Evolutionary conservation across 1,284 basidiomycete species (phyloP).

Genomic region (Mycosarcoma mackinlayi): DNA sequence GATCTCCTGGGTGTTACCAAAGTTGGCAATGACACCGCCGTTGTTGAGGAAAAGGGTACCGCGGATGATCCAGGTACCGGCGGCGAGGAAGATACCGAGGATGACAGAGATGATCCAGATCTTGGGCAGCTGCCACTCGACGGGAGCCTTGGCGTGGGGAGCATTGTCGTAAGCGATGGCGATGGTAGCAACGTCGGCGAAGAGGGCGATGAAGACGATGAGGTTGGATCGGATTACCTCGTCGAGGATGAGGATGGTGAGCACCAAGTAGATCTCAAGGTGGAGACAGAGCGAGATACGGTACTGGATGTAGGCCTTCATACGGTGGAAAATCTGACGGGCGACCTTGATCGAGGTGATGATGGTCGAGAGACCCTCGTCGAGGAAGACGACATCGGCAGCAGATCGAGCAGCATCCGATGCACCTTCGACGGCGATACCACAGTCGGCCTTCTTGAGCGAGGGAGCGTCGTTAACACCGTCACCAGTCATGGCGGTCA

Average conservation of each 20-base stretch:
- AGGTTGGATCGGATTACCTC: conserved; percentile 74
- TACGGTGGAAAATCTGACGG: conserved; percentile 74
- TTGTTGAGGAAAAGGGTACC: conserved; percentile 71
- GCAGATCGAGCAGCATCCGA: conserved; percentile 72
- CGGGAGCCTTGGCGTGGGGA: conserved; percentile 71
- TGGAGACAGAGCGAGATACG: conserved; percentile 72
- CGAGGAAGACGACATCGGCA: conserved; percentile 73
- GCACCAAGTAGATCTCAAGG: conserved; percentile 73
- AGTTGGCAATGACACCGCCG: conserved; percentile 73
- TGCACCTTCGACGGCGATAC: conserved; percentile 72
- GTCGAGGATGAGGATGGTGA: conserved; percentile 72
- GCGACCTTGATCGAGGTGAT: conserved; percentile 74
- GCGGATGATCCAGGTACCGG: conserved; percentile 73
- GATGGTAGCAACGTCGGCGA: conserved; percentile 72
- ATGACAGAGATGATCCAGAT: conserved; percentile 73
- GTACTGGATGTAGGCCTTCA: conserved; percentile 72
- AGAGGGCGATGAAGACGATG: conserved; percentile 74
- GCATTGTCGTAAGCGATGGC: conserved; percentile 73
- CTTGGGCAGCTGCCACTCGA: conserved; percentile 75
- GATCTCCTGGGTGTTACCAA: conserved; percentile 72
- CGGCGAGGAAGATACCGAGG: conserved; percentile 70
- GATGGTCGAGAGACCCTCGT: conserved; percentile 71
- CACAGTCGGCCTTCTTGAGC: conserved; percentile 71
- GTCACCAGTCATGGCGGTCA: conserved; percentile 72
- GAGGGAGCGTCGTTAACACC: conserved; percentile 71